Evolutionary conservation across 305 asterid genomes (phyloP).

Genomic region (Solanum chacoense): DNA sequence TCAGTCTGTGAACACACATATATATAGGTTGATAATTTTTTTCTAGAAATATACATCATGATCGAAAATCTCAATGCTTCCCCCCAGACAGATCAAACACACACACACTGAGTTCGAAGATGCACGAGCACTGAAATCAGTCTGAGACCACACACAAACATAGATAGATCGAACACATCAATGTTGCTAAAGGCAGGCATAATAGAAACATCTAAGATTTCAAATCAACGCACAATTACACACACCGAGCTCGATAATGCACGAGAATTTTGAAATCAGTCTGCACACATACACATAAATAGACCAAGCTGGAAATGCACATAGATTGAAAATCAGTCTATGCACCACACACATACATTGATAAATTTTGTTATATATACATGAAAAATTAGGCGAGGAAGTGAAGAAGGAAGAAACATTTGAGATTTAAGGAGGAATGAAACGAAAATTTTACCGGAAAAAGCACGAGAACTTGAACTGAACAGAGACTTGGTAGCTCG

Average conservation of each 20-base stretch:
- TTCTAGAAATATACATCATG: not conserved
- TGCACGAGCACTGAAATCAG: not conserved
- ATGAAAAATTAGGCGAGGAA: not conserved
- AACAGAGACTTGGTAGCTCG: conserved; percentile 49
- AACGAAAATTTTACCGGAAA: conserved; percentile 36
- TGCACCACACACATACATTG: not conserved
- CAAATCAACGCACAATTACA: not conserved
- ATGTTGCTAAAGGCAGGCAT: not conserved
- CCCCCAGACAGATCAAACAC: not conserved
- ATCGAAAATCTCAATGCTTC: not conserved
- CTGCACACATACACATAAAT: not conserved
- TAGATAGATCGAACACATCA: not conserved
- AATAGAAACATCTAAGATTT: not conserved
- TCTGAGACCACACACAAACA: not conserved
- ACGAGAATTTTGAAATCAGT: not conserved
- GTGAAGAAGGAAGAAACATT: not conserved
- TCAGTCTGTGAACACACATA: not conserved
- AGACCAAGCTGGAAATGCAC: not conserved
- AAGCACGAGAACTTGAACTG: conserved; percentile 45
- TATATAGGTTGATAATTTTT: not conserved
- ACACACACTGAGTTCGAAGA: not conserved
- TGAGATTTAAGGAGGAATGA: not conserved
- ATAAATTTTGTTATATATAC: not conserved
- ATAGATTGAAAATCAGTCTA: not conserved
- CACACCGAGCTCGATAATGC: not conserved